These are phyloP conservation scores for Haplosporangium sp. DNA, from an alignment of 371 early-diverging fungal species.

Conservation along the genomic window DNA sequence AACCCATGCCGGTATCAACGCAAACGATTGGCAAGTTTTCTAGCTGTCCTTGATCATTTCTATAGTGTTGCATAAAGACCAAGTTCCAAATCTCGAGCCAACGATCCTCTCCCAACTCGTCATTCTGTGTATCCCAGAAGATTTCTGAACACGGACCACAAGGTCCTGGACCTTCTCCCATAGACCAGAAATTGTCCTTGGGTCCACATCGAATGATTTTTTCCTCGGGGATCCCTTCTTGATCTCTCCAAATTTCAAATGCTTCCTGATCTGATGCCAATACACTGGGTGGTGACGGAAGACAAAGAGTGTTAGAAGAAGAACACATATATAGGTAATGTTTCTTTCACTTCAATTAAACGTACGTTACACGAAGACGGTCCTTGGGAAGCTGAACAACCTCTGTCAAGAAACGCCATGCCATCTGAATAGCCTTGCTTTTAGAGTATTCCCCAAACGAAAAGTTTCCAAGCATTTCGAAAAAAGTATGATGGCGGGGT, in stretches of 20 bases:
- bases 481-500: conserved; percentile 85
- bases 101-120: conserved; percentile 61
- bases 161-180: conserved; percentile 88
- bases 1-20: conserved; percentile 88
- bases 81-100: conserved; percentile 90
- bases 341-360: background rate
- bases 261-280: conserved; percentile 75
- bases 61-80: conserved; percentile 85
- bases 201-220: conserved; percentile 70
- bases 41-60: conserved; percentile 67
- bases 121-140: conserved; percentile 80
- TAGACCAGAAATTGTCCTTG: conserved; percentile 86
- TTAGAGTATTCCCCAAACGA: conserved; percentile 80
- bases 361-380: conserved; percentile 76
- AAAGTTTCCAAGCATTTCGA: conserved; percentile 90
- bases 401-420: conserved; percentile 79
- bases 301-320: background rate
- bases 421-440: conserved; percentile 70
- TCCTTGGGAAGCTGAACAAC: conserved; percentile 70
- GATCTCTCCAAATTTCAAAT: conserved; percentile 73
- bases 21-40: conserved; percentile 70
- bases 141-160: conserved; percentile 89
- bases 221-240: conserved; percentile 69
- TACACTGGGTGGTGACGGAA: conserved; percentile 58
- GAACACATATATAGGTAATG: background rate